Base-by-base conservation (phyloP, 805 yeast genomes). In the Teunomyces stri region DNA sequence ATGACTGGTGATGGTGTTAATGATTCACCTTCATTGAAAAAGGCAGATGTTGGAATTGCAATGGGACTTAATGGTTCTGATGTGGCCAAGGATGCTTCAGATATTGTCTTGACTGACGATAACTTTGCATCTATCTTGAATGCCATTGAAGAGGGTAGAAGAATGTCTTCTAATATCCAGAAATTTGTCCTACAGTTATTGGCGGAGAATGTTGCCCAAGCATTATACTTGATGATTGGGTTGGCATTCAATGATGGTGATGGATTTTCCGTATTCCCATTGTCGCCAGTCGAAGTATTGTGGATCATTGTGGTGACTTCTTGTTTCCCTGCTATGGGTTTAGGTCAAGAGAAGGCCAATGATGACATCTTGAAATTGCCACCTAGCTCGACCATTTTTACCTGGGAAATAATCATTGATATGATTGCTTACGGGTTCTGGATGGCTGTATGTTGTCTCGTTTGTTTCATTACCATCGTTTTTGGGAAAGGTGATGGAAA, bases 1-100 rank as follows among this genome's bases (percentile, higher is more conserved):
- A 87, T 86, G 92, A 84, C 89, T 25, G 89, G 89, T 51, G 65
- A 61, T 31, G 65, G 65, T 25, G 65, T 60, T n/a, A 61, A 61
- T 33, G 65, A 61, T 45, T 59, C 65, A 2, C 65, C 65, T 1
- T 60, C 65, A 2, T 49, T 61, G 42, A 59, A 59, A 44, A 58
- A 58, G 39, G 65, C 65, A 2, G 65, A 61, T 29, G 65, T 61
- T 4, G 65, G 65, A 13, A 61, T 60, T 47, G 65, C 65, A 11
- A 61, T 61, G 65, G 65, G 65, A 1, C 60, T 60, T 41, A 59
- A 59, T 42, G 65, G 65, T 1, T 60, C 65, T 5, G 65, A 61
- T 42, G 65, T 61, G 13, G 65, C 65, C 35, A 61, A 60, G 28
- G 65, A 61, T 29, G 65, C 64, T 1, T 52, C 65, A 1, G 65